Conservation (phyloP, 352 stramenopile genomes). For the Globisporangium yorkense region DNA sequence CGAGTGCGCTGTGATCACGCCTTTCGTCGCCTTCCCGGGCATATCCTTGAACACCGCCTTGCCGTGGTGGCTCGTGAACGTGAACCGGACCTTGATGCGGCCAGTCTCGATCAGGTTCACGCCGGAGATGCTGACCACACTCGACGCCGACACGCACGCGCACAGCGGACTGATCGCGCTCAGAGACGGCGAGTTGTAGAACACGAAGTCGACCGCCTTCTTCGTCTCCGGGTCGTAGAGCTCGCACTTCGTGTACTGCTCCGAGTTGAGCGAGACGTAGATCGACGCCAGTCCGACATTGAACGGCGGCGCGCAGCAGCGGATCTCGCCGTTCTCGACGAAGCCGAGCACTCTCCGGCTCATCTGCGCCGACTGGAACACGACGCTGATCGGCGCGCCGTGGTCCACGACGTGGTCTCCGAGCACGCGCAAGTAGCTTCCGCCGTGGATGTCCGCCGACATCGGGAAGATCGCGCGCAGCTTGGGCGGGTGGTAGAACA, state of each 20-base stretch:
- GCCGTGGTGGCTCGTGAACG: conserved; percentile 25
- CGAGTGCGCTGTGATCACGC: conserved; percentile 41
- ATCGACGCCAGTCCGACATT: conserved; percentile 41
- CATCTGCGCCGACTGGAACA: conserved; percentile 47
- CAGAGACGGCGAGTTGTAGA: conserved; percentile 59
- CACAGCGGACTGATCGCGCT: conserved; percentile 50
- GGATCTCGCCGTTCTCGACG: conserved; percentile 55
- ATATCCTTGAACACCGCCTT: conserved; percentile 28
- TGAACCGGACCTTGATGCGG: conserved; percentile 61
- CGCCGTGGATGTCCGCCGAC: conserved; percentile 59
- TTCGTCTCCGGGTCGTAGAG: conserved; percentile 48
- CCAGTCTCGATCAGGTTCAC: conserved; percentile 74
- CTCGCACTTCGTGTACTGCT: conserved; percentile 69
- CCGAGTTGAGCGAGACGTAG: conserved; percentile 66
- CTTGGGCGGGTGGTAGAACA: conserved; percentile 62
- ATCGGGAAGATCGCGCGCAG: conserved; percentile 44
- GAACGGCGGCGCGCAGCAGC: conserved; percentile 64
- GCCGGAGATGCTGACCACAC: conserved; percentile 47
- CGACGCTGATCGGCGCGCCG: conserved; percentile 43
- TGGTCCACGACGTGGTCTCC: conserved; percentile 64
- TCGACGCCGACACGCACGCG: conserved; percentile 40
- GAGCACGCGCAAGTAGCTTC: conserved; percentile 55
- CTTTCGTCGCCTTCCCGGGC: conserved; percentile 31
- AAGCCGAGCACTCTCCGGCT: conserved; percentile 63
- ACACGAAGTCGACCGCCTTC: conserved; percentile 54